Conservation (phyloP, 192 early-diverging fungal genomes). For the Mortierella hygrophila region DNA sequence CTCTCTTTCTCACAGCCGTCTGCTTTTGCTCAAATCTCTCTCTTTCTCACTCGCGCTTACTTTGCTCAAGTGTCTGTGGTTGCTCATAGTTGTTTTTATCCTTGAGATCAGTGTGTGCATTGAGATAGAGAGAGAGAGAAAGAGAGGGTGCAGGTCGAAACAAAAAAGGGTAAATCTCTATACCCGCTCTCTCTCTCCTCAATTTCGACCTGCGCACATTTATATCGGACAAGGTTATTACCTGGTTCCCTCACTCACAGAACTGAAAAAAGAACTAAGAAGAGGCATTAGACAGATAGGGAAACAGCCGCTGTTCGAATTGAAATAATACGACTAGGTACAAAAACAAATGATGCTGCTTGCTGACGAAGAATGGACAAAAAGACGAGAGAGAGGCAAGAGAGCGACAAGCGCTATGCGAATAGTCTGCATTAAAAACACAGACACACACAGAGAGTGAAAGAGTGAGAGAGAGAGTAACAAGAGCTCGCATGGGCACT, state of each 20-base stretch:
- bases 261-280: neutral
- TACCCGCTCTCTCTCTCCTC: neutral
- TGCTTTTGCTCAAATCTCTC: neutral
- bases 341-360: neutral
- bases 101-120: neutral
- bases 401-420: neutral
- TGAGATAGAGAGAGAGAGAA: neutral
- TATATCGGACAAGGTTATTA: constrained; percentile 1
- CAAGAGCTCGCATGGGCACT: neutral
- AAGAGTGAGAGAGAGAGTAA: too few species aligned
- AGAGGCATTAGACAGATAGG: neutral
- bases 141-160: neutral
- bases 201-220: constrained; percentile 7
- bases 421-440: neutral
- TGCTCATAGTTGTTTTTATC: constrained; percentile 9
- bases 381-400: neutral
- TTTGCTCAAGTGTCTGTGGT: neutral
- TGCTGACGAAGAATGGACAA: neutral
- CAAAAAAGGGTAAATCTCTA: constrained; percentile 11
- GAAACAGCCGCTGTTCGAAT: neutral
- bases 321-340: neutral
- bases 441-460: neutral
- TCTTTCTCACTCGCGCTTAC: neutral
- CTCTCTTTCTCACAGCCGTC: neutral
- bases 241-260: neutral